Percentiles rank a stretch among this genome's conserved stretches.
Conservation (phyloP, 208 protist species). For the Polymyxa betae region DNA sequence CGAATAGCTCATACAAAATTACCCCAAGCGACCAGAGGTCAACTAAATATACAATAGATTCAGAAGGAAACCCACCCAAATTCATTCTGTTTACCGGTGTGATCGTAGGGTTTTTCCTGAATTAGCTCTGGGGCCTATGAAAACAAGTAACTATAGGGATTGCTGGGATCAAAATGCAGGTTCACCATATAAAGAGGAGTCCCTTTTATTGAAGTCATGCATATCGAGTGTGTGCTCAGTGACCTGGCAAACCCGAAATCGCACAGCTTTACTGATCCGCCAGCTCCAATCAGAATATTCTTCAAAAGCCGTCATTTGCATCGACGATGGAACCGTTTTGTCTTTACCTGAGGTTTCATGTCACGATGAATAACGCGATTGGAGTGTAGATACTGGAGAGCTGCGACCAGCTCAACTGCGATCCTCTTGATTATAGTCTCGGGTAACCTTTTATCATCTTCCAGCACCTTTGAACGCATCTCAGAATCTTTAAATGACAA, state of each 20-base stretch:
- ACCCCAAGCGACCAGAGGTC: constrained; percentile 97
- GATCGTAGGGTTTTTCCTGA: constrained; percentile 73
- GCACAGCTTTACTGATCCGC: constrained; percentile 85
- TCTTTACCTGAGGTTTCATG: constrained; percentile 73
- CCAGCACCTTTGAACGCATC: constrained; percentile 80
- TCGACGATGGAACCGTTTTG: neutral
- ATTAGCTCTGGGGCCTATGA: constrained; percentile 78
- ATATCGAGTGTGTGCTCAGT: constrained; percentile 83
- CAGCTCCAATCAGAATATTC: constrained; percentile 89
- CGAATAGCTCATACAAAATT: constrained; percentile 95
- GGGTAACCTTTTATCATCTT: constrained; percentile 77
- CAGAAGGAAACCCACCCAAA: neutral
- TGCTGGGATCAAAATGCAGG: neutral
- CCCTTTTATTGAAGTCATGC: constrained; percentile 89
- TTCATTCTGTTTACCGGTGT: too few relatives aligned
- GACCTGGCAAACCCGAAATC: constrained; percentile 96
- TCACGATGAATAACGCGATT: constrained; percentile 94
- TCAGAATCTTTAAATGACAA: neutral
- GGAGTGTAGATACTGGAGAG: constrained; percentile 94
- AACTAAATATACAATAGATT: neutral
- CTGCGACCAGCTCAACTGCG: constrained; percentile 90
- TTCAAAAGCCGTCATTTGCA: constrained; percentile 81
- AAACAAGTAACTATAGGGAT: neutral
- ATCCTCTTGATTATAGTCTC: constrained; percentile 87
- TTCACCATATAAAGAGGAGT: constrained; percentile 91